Conservation (phyloP, 2,329 filamentous ascomycete genomes). For the Orbilia oligospora region DNA sequence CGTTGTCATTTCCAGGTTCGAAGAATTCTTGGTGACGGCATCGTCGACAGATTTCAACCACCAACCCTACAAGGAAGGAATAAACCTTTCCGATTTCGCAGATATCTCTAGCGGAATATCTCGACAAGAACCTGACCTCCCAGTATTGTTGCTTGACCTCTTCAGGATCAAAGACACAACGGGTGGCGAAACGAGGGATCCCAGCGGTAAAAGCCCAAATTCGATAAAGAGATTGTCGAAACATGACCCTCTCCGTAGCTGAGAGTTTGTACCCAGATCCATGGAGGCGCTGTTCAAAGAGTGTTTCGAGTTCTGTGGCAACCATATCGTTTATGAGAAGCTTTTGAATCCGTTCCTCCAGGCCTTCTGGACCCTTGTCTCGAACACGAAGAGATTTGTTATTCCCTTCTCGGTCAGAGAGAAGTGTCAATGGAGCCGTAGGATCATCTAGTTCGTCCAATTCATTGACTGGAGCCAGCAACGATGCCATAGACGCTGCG, state of each 20-base stretch:
- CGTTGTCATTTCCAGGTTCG: slow-evolving; percentile 53
- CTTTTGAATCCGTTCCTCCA: slow-evolving; percentile 56
- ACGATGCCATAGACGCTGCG: slow-evolving; percentile 55
- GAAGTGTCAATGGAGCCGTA: slow-evolving; percentile 50
- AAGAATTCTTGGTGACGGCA: slow-evolving; percentile 60
- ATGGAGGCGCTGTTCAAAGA: slow-evolving; percentile 49
- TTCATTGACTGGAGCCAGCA: slow-evolving; percentile 41
- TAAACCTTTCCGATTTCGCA: slow-evolving; percentile 60
- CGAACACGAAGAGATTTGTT: slow-evolving; percentile 56
- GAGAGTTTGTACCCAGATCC: slow-evolving; percentile 53
- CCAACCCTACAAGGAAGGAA: slow-evolving; percentile 56
- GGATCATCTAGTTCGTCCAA: slow-evolving; percentile 57
- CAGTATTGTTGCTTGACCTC: slow-evolving; percentile 58
- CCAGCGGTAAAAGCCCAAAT: slow-evolving; percentile 60
- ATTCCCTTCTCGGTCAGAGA: slow-evolving; percentile 57
- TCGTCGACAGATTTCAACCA: slow-evolving; percentile 52
- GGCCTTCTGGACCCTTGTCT: slow-evolving; percentile 46
- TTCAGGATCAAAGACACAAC: slow-evolving; percentile 59
- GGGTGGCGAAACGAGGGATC: slow-evolving; percentile 47
- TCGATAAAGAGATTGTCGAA: slow-evolving; percentile 51
- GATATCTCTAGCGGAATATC: slow-evolving; percentile 54
- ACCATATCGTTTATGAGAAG: slow-evolving; percentile 52
- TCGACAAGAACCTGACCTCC: slow-evolving; percentile 56
- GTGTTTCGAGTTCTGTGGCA: slow-evolving; percentile 41
- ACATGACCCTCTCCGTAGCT: slow-evolving; percentile 18